phyloP scores from a whole-genome alignment of 129 eudicot species.

The Escallonia rubra region DNA sequence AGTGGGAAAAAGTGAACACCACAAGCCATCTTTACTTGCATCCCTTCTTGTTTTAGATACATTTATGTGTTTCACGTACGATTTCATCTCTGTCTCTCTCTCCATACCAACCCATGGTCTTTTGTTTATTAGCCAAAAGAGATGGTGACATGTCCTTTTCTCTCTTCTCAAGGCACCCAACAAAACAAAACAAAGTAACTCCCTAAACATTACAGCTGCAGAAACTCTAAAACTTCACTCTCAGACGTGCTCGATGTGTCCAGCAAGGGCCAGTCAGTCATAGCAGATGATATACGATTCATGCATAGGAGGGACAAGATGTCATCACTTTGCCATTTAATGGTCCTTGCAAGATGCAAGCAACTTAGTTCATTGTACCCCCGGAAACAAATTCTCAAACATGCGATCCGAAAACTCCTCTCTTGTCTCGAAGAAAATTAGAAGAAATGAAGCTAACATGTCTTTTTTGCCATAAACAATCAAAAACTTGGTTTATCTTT shows the following conservation, averaged over 20 bases:
- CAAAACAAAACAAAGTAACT: background rate
- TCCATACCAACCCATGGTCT: background rate
- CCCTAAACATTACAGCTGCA: conserved; percentile 2
- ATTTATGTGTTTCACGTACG: too few relatives aligned
- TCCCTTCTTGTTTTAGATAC: background rate
- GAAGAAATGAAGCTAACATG: conserved; percentile 1
- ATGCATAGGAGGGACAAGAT: too few relatives aligned
- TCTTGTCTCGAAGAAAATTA: background rate
- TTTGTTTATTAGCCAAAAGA: conserved; percentile 12
- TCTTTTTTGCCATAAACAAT: background rate
- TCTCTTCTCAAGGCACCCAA: conserved; percentile 23
- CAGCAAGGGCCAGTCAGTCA: too few relatives aligned
- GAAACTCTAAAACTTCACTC: too few relatives aligned
- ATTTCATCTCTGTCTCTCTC: background rate
- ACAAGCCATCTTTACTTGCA: conserved; percentile 9
- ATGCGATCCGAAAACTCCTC: too few relatives aligned
- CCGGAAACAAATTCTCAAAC: too few relatives aligned
- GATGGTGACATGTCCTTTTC: conserved; percentile 35
- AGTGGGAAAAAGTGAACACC: conserved; percentile 18
- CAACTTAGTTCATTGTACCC: too few relatives aligned
- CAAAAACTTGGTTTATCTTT: background rate
- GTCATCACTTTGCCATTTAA: too few relatives aligned
- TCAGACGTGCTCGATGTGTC: too few relatives aligned
- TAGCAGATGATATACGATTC: too few relatives aligned
- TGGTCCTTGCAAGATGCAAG: too few relatives aligned